Percentiles rank a stretch among this genome's conserved stretches.
Conservation (phyloP, 2,329 filamentous ascomycete species). For the Phyllosticta ampelicida region DNA sequence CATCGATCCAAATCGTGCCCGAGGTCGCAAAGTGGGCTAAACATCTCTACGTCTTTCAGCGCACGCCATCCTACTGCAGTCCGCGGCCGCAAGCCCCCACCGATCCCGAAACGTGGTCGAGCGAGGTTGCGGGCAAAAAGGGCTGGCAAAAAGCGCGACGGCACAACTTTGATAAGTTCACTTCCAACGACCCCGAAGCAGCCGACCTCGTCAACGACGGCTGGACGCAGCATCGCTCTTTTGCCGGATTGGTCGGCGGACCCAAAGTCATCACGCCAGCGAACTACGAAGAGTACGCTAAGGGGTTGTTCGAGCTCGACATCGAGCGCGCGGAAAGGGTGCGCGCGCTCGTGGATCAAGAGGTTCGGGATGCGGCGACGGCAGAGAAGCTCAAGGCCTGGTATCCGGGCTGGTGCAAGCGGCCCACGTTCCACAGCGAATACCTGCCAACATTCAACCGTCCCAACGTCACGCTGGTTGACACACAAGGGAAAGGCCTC, state of each 20-base stretch:
- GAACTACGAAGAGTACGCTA: constrained; percentile 25
- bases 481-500: constrained; percentile 47
- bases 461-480: constrained; percentile 47
- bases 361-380: constrained; percentile 43
- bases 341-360: constrained; percentile 37
- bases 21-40: constrained; percentile 17
- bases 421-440: constrained; percentile 50
- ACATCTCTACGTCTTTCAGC: constrained; percentile 16
- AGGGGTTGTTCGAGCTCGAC: constrained; percentile 31
- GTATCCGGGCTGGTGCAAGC: constrained; percentile 54
- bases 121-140: constrained; percentile 19
- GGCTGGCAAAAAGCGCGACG: constrained; percentile 43
- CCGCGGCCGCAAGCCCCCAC: constrained; percentile 30
- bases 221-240: constrained; percentile 33
- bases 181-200: constrained; percentile 22
- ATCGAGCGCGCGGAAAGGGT: constrained; percentile 32
- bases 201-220: constrained; percentile 39
- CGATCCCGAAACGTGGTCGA: constrained; percentile 32
- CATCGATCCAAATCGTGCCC: constrained; percentile 19
- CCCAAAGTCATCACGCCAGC: constrained; percentile 20
- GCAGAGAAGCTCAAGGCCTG: constrained; percentile 47
- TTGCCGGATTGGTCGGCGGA: constrained; percentile 29
- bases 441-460: constrained; percentile 51
- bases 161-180: constrained; percentile 33
- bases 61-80: constrained; percentile 26